phyloP scores from a whole-genome alignment of 257 asterid species.

The Solanum pinnatisectum region DNA sequence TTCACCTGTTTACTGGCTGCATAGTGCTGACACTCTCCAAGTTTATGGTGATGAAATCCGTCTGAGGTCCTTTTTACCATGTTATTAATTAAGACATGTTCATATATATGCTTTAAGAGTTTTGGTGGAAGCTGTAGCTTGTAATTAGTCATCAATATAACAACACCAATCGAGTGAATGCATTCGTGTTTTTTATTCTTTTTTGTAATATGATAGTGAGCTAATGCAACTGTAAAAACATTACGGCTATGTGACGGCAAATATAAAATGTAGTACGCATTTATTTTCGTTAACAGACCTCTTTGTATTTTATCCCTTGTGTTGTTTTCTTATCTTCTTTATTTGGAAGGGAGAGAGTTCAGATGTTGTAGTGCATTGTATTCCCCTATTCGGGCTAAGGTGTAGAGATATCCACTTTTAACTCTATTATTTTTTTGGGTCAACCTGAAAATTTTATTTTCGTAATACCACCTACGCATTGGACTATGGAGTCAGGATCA shows the following conservation, averaged over 20 bases:
- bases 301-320: background rate
- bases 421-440: background rate
- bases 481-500: background rate
- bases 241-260: background rate
- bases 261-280: background rate
- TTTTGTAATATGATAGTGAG: background rate
- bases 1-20: background rate
- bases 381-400: too few species aligned
- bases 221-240: background rate
- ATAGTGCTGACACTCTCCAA: background rate
- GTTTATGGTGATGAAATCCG: background rate
- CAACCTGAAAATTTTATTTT: background rate
- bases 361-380: background rate
- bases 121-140: background rate
- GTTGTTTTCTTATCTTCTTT: background rate
- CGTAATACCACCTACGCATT: background rate
- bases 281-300: background rate
- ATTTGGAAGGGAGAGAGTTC: background rate
- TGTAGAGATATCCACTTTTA: background rate
- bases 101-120: background rate
- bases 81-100: background rate
- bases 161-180: background rate
- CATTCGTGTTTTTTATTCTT: background rate
- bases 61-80: background rate
- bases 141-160: background rate